Evolutionary conservation across 768 basidiomycete species (phyloP).

Genomic region (Mycena vulgaris): DNA sequence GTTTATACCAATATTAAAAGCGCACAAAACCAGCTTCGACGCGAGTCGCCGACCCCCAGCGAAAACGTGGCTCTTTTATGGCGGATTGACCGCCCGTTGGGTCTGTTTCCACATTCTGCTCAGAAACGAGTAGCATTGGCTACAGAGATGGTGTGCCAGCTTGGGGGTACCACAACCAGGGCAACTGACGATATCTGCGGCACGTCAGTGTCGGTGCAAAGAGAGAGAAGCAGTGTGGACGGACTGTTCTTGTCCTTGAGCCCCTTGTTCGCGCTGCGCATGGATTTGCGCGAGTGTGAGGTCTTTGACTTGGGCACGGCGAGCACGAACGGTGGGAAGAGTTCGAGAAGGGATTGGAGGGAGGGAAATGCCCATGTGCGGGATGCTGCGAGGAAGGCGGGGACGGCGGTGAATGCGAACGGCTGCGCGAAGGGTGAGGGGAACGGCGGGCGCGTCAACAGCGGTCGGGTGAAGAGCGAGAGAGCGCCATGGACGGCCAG

Average conservation of each 20-base stretch:
- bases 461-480: conserved; percentile 26
- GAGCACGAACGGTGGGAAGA: conserved; percentile 90
- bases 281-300: conserved; percentile 95
- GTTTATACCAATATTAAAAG: conserved; percentile 1
- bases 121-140: conserved; percentile 82
- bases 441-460: conserved; percentile 21
- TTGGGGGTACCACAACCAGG: conserved; percentile 92
- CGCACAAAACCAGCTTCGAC: not conserved
- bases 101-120: conserved; percentile 74
- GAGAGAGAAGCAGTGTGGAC: conserved; percentile 41
- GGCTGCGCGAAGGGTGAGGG: conserved; percentile 28
- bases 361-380: conserved; percentile 56
- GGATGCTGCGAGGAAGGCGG: conserved; percentile 43
- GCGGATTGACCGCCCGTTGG: conserved; percentile 45
- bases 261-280: conserved; percentile 95
- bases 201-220: conserved; percentile 13
- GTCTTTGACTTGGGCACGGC: conserved; percentile 96
- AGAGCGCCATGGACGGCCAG: conserved; percentile 45
- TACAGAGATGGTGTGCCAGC: conserved; percentile 90
- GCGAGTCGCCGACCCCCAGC: not conserved
- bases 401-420: conserved; percentile 39
- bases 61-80: conserved; percentile 9
- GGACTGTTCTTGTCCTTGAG: conserved; percentile 93
- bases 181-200: conserved; percentile 89
- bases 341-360: conserved; percentile 67